These are phyloP conservation scores for Geotrichum restrictum DNA, from an alignment of 1,139 yeast species.

Conservation along the genomic window DNA sequence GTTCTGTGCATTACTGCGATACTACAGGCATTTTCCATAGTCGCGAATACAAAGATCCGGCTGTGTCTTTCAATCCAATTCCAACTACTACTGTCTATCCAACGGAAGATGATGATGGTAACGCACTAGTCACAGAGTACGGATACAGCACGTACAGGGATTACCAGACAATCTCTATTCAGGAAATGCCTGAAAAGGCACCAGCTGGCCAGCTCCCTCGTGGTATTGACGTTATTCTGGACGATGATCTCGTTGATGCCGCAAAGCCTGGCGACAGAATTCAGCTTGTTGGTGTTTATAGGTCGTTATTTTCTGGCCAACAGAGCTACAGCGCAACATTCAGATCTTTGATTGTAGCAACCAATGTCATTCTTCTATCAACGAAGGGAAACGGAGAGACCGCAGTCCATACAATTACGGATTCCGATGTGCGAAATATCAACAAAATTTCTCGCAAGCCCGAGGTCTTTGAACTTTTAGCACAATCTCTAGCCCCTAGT, in stretches of 20 bases:
- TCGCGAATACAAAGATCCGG: constrained; percentile 88
- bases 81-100: constrained; percentile 88
- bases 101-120: constrained; percentile 87
- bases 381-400: constrained; percentile 80
- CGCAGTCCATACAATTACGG: constrained; percentile 70
- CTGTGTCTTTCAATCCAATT: constrained; percentile 83
- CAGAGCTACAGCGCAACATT: constrained; percentile 55
- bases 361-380: constrained; percentile 83
- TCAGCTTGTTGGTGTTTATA: constrained; percentile 89
- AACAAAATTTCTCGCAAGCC: constrained; percentile 66
- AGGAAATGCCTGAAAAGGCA: constrained; percentile 97
- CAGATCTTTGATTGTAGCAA: constrained; percentile 75
- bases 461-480: constrained; percentile 70
- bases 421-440: constrained; percentile 80
- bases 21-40: constrained; percentile 79
- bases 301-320: constrained; percentile 77
- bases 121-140: constrained; percentile 82
- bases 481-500: constrained; percentile 91
- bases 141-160: constrained; percentile 92
- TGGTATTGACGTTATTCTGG: constrained; percentile 82
- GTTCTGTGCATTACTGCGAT: constrained; percentile 93
- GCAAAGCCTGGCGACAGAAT: constrained; percentile 97
- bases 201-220: constrained; percentile 98
- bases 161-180: constrained; percentile 89
- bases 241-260: constrained; percentile 87